These are phyloP conservation scores for Toxicodendron radicans DNA, from an alignment of 345 rosid species.

Conservation along the genomic window DNA sequence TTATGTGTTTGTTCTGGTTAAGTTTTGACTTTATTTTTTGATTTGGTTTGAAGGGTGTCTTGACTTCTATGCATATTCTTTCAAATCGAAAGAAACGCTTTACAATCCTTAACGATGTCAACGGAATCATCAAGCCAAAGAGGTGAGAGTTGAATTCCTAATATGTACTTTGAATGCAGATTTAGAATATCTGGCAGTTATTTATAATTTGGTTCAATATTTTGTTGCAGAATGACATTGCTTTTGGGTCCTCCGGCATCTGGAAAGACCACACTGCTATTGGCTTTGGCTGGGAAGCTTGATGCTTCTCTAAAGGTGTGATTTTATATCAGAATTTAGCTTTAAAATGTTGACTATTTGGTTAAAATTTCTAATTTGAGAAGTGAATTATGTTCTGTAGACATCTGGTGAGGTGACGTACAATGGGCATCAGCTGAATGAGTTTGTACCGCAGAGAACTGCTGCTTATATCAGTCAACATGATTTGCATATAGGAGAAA, in stretches of 20 bases:
- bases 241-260: constrained; percentile 84
- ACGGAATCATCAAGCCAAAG: constrained; percentile 69
- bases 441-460: constrained; percentile 49
- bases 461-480: constrained; percentile 72
- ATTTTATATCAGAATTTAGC: not conserved
- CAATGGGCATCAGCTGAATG: constrained; percentile 47
- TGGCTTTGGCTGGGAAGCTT: constrained; percentile 82
- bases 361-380: not conserved
- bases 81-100: constrained; percentile 48
- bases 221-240: constrained; percentile 52
- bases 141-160: constrained; percentile 35
- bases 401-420: constrained; percentile 46
- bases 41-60: constrained; percentile 24
- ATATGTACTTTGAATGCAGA: not conserved
- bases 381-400: constrained; percentile 21
- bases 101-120: constrained; percentile 60
- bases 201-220: not conserved
- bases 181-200: not conserved
- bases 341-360: no score
- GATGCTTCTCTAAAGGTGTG: constrained; percentile 53
- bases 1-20: not conserved
- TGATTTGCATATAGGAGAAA: constrained; percentile 73
- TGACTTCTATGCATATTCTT: constrained; percentile 35
- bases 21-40: not conserved
- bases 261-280: constrained; percentile 72